phyloP scores from a whole-genome alignment of 116 monocot genomes.

The Trichopus zeylanicus region DNA sequence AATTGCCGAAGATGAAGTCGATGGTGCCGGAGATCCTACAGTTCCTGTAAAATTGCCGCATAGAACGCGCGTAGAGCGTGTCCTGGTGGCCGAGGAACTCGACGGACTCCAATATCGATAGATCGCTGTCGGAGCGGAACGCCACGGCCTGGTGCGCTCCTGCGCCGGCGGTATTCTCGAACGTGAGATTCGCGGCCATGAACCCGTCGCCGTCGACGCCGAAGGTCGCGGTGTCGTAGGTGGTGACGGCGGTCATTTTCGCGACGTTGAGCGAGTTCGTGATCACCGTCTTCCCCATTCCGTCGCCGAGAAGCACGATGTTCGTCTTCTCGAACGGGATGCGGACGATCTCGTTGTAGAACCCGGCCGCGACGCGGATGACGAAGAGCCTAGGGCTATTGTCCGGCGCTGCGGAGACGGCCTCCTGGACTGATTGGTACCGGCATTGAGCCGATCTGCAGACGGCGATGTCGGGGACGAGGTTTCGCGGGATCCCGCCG shows the following conservation, averaged over 20 bases:
- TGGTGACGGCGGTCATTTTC: background rate
- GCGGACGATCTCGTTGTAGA: constrained; percentile 6
- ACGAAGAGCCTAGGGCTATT: constrained; percentile 17
- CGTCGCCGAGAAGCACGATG: background rate
- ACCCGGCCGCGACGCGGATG: constrained; percentile 28
- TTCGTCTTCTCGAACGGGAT: constrained; percentile 21
- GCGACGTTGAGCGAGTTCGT: background rate
- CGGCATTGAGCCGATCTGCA: constrained; percentile 28
- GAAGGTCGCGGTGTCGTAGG: constrained; percentile 11
- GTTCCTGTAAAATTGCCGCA: constrained; percentile 62
- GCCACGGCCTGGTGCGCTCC: constrained; percentile 83
- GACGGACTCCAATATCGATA: constrained; percentile 42
- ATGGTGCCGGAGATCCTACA: constrained; percentile 80
- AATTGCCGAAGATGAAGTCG: constrained; percentile 89
- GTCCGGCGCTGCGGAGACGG: constrained; percentile 37
- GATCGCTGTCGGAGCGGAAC: constrained; percentile 70
- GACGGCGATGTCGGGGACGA: constrained; percentile 33
- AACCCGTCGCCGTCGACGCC: constrained; percentile 35
- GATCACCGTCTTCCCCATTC: constrained; percentile 10
- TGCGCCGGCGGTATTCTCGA: constrained; percentile 75
- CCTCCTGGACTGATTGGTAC: constrained; percentile 35
- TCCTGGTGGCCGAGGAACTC: constrained; percentile 83
- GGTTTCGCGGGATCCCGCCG: constrained; percentile 3
- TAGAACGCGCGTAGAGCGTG: constrained; percentile 66
- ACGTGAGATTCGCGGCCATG: constrained; percentile 62